These are phyloP conservation scores for Metarhizium anisopliae DNA, from an alignment of 2,329 filamentous ascomycete genomes.

Conservation along the genomic window DNA sequence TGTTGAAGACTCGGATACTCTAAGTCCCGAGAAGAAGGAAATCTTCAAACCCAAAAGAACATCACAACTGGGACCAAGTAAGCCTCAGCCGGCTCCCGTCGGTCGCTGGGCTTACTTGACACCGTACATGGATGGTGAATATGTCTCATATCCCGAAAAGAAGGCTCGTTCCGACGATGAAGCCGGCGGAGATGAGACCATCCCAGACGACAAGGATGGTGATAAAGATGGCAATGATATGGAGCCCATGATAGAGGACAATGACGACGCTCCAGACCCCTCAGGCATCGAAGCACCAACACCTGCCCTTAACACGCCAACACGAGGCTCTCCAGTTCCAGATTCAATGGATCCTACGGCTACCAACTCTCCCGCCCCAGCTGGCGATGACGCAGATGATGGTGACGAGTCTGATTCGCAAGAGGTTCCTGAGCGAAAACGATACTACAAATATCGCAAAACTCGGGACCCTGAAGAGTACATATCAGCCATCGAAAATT, in stretches of 20 bases:
- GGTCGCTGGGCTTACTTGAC: conserved; percentile 30
- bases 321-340: conserved; percentile 27
- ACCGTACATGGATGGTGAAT: conserved; percentile 31
- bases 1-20: background rate
- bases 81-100: conserved; percentile 20
- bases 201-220: conserved; percentile 19
- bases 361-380: conserved; percentile 28
- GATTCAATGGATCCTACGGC: conserved; percentile 29
- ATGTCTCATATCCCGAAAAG: conserved; percentile 29
- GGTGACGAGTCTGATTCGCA: conserved; percentile 26
- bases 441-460: conserved; percentile 38
- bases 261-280: conserved; percentile 21
- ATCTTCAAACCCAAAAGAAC: background rate
- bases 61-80: conserved; percentile 7
- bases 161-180: conserved; percentile 23
- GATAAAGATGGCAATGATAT: conserved; percentile 13
- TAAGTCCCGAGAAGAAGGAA: background rate
- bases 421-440: conserved; percentile 18
- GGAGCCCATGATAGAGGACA: conserved; percentile 23
- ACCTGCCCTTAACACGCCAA: conserved; percentile 28
- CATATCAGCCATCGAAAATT: conserved; percentile 36
- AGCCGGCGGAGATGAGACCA: conserved; percentile 19
- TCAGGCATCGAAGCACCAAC: conserved; percentile 24
- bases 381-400: conserved; percentile 27
- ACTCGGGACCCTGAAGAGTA: conserved; percentile 42